Percentiles rank a stretch among this genome's conserved stretches.
Conservation (phyloP, 176 grass and related monocot species). For the Hordeum vulgare region DNA sequence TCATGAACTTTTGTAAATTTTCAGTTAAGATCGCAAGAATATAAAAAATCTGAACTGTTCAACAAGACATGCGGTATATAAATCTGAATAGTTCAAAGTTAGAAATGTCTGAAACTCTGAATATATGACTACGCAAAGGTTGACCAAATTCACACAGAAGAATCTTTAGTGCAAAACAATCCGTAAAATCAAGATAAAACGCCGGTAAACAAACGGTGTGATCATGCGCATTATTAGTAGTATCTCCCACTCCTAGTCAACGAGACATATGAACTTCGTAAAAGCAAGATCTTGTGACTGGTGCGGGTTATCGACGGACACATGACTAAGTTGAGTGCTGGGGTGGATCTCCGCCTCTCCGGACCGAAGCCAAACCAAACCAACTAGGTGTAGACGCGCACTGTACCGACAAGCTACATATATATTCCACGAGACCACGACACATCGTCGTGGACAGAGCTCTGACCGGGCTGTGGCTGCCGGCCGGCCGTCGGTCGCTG, state of each 20-base stretch:
- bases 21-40: not conserved
- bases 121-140: not conserved
- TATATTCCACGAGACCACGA: not conserved
- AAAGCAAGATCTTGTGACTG: not conserved
- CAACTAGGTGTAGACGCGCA: not conserved
- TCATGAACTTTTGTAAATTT: not conserved
- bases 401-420: not conserved
- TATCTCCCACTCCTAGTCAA: not conserved
- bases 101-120: not conserved
- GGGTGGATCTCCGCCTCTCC: not conserved
- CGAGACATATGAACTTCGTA: not conserved
- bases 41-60: no score
- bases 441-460: not conserved
- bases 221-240: not conserved
- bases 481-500: not conserved
- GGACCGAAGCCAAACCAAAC: not conserved
- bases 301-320: not conserved
- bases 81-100: not conserved
- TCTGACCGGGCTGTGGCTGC: not conserved
- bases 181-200: not conserved
- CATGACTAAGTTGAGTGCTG: not conserved
- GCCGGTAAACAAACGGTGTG: not conserved
- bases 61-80: not conserved
- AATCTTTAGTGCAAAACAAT: not conserved
- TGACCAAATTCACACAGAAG: not conserved